Conservation (phyloP, 179 eudicot species). For the Beta lomatogona region DNA sequence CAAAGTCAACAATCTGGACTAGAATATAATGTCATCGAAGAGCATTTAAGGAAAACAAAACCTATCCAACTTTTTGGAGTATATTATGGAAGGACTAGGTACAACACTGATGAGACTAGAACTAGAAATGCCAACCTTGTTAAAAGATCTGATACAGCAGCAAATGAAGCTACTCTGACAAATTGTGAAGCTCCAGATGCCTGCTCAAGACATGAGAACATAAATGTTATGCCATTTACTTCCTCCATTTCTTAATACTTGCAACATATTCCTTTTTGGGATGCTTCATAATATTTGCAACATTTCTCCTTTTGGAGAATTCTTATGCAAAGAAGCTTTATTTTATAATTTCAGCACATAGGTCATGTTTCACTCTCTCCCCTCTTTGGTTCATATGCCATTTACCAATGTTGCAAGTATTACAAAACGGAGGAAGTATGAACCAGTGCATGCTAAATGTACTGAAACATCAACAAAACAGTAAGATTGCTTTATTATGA, state of each 20-base stretch:
- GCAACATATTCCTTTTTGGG: too few species aligned
- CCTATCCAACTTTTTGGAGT: background rate
- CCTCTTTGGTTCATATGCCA: too few species aligned
- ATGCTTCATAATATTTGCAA: too few species aligned
- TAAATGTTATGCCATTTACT: constrained; percentile 5
- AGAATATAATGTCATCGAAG: background rate
- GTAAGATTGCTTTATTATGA: background rate
- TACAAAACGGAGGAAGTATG: too few species aligned
- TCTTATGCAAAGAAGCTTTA: too few species aligned
- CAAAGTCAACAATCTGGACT: background rate
- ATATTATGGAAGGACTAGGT: background rate
- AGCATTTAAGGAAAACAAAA: background rate
- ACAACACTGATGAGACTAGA: background rate
- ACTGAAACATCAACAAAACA: background rate
- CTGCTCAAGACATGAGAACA: constrained; percentile 42
- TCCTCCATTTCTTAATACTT: too few species aligned
- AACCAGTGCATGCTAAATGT: background rate
- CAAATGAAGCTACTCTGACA: constrained; percentile 83
- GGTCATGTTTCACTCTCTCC: too few species aligned
- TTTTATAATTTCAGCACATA: too few species aligned
- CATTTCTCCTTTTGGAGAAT: too few species aligned
- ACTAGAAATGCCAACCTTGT: constrained; percentile 56
- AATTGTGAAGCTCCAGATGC: constrained; percentile 59
- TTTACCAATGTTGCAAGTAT: too few species aligned
- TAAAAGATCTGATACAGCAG: constrained; percentile 78